Conservation (phyloP, 192 early-diverging fungal species). For the Backusella circina region DNA sequence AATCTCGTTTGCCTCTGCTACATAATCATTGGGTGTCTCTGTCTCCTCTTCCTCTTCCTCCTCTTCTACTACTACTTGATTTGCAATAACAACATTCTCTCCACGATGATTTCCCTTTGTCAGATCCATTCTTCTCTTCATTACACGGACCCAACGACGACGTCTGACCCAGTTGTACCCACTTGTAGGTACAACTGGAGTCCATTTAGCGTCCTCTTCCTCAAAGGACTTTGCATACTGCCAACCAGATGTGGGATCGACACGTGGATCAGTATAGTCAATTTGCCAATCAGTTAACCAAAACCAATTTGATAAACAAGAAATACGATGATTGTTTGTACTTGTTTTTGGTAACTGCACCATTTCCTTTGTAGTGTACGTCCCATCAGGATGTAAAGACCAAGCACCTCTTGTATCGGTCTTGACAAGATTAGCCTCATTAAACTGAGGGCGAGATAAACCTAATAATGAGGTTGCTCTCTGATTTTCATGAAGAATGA, state of each 20-base stretch:
- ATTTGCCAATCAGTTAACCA: slow-evolving; percentile 84
- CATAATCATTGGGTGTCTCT: slow-evolving; percentile 11
- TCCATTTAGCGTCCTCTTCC: slow-evolving; percentile 52
- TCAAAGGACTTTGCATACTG: slow-evolving; percentile 62
- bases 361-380: slow-evolving; percentile 43
- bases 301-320: slow-evolving; percentile 54
- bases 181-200: slow-evolving; percentile 39
- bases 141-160: slow-evolving; percentile 73
- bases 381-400: slow-evolving; percentile 52
- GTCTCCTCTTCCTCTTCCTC: slow-evolving; percentile 13
- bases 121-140: slow-evolving; percentile 63
- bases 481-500: slow-evolving; percentile 69
- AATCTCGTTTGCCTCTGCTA: slow-evolving; percentile 25
- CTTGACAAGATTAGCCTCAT: slow-evolving; percentile 40
- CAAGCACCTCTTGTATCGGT: slow-evolving; percentile 59
- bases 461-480: slow-evolving; percentile 50
- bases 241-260: slow-evolving; percentile 68
- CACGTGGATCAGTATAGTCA: slow-evolving; percentile 54
- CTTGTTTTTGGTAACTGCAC: slow-evolving; percentile 45
- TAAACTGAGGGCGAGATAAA: slow-evolving; percentile 50
- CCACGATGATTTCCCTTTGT: slow-evolving; percentile 12
- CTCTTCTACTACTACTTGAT: slow-evolving; percentile 8
- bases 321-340: slow-evolving; percentile 13
- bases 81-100: background rate
- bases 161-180: slow-evolving; percentile 60